Conservation (phyloP, 2,329 filamentous ascomycete genomes). For the Aspergillus awamori region DNA sequence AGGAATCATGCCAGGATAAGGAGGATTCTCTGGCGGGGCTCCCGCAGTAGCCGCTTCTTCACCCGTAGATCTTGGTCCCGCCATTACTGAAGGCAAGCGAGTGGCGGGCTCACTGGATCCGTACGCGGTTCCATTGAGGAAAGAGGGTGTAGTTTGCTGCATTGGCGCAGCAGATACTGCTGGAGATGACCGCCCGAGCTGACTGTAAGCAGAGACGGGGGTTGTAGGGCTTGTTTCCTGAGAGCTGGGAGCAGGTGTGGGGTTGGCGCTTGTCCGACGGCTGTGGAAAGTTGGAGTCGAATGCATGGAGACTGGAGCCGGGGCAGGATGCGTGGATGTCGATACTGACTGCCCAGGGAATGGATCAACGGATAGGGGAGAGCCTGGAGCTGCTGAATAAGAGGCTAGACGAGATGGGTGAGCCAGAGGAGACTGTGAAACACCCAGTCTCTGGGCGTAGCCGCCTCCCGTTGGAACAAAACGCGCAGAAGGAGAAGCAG, state of each 20-base stretch:
- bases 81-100: conserved; percentile 29
- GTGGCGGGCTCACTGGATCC: conserved; percentile 30
- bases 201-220: conserved; percentile 36
- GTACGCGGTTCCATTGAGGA: conserved; percentile 25
- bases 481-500: conserved; percentile 42
- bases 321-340: conserved; percentile 19
- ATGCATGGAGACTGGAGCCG: conserved; percentile 29
- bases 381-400: conserved; percentile 31
- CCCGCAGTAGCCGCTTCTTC: conserved; percentile 23
- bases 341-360: conserved; percentile 27
- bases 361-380: conserved; percentile 31
- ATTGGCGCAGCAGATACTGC: conserved; percentile 26
- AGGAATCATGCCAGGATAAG: conserved; percentile 37
- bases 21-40: conserved; percentile 16
- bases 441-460: conserved; percentile 35
- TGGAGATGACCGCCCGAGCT: conserved; percentile 36
- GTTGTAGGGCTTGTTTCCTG: conserved; percentile 42
- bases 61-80: conserved; percentile 21
- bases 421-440: conserved; percentile 40
- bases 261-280: conserved; percentile 35
- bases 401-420: conserved; percentile 35
- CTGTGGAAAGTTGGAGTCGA: conserved; percentile 39
- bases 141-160: conserved; percentile 23
- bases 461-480: conserved; percentile 33
- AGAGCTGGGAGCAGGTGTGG: conserved; percentile 35